Conservation (phyloP, 148 eudicot species). For the Nepenthes gracilis region DNA sequence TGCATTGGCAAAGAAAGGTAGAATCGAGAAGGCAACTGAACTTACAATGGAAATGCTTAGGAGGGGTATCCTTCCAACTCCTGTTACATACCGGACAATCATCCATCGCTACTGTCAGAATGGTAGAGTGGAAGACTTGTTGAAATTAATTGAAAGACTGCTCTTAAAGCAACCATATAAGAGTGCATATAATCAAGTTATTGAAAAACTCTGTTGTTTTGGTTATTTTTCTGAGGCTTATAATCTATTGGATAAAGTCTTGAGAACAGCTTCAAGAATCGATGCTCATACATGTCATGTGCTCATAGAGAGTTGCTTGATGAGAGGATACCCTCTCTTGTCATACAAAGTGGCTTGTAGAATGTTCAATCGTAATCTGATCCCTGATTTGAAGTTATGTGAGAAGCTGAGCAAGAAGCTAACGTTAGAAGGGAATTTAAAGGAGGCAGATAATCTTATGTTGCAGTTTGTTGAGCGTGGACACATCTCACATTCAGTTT, state of each 20-base stretch:
- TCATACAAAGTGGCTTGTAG: constrained; percentile 27
- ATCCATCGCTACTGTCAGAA: constrained; percentile 28
- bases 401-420: constrained; percentile 20
- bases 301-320: constrained; percentile 24
- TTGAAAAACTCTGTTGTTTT: constrained; percentile 29
- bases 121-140: constrained; percentile 22
- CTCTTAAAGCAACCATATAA: constrained; percentile 16
- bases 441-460: constrained; percentile 34
- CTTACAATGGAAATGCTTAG: constrained; percentile 26
- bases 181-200: constrained; percentile 27
- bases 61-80: constrained; percentile 25
- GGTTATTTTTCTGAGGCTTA: constrained; percentile 21
- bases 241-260: constrained; percentile 17
- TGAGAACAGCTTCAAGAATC: constrained; percentile 20
- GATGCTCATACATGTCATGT: constrained; percentile 26
- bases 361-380: constrained; percentile 23
- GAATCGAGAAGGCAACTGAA: constrained; percentile 26
- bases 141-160: constrained; percentile 20
- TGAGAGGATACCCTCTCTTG: constrained; percentile 19
- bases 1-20: constrained; percentile 18
- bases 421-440: constrained; percentile 17
- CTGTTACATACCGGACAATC: constrained; percentile 21
- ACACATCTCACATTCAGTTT: constrained; percentile 7
- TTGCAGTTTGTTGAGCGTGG: constrained; percentile 26
- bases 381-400: constrained; percentile 24